Percentiles rank a stretch among this genome's conserved stretches.
Evolutionary conservation across 805 yeast species (phyloP).

Genomic region (Wickerhamomyces ciferrii): DNA sequence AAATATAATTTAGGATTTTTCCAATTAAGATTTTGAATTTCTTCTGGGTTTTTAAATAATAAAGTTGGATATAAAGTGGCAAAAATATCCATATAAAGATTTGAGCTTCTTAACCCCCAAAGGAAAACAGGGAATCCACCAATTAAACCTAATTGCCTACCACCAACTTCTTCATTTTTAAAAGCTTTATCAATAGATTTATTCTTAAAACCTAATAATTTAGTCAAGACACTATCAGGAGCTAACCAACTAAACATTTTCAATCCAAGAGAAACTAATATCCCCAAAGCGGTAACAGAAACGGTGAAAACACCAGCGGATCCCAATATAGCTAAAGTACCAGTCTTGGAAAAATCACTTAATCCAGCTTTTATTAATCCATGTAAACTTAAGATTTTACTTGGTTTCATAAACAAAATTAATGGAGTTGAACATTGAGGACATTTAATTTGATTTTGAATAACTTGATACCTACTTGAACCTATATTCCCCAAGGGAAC

Average conservation of each 20-base stretch:
- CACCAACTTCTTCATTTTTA: conserved; percentile 1
- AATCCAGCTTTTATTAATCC: conserved; percentile 15
- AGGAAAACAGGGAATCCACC: conserved; percentile 27
- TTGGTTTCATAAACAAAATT: conserved; percentile 18
- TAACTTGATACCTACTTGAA: not conserved
- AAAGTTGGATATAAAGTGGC: conserved; percentile 14
- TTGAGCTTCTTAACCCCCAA: conserved; percentile 16
- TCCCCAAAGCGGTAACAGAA: conserved; percentile 14
- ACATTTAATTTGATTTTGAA: conserved; percentile 21
- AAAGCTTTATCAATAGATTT: conserved; percentile 7
- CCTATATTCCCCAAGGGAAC: not conserved
- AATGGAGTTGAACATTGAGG: conserved; percentile 32
- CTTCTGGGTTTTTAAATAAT: conserved; percentile 11
- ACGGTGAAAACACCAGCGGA: conserved; percentile 19
- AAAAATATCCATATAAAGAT: conserved; percentile 2
- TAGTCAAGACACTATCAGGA: conserved; percentile 27
- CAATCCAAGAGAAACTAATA: conserved; percentile 23
- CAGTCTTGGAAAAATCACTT: not conserved
- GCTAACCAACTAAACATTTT: conserved; percentile 21
- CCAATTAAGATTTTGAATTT: too few species aligned
- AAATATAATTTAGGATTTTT: conserved; percentile 11
- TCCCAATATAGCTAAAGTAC: conserved; percentile 8
- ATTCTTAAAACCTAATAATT: conserved; percentile 21
- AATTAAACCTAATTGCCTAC: conserved; percentile 13
- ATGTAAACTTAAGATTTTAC: conserved; percentile 6